Base-by-base conservation (phyloP, 108 stramenopile genomes). In the Stephanodiscus minutulus region DNA sequence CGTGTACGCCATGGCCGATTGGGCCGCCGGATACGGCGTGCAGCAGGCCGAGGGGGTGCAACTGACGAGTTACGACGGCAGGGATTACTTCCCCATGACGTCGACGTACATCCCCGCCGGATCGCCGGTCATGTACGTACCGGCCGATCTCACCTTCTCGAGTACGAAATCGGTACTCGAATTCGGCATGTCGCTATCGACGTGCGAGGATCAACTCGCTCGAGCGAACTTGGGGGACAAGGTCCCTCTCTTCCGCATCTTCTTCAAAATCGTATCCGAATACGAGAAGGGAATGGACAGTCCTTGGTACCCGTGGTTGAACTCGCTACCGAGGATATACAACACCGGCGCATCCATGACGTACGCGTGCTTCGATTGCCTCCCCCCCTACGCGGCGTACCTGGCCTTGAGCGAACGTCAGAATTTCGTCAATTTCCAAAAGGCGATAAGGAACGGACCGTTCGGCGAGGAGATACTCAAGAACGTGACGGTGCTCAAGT, bases 401-500 rank as follows among this genome's bases (percentile, higher is more conserved):
- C 77, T 82, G 37, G 76, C 82, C 5, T 28, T 77, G 3, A 48
- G 59, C 28, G 82, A 82, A 47, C 46, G 82, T 15, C 72, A 74
- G 28, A 82, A 77, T 29, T 76, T 70, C 36, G 82, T 78, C 53
- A 82, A 82, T 25, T 82, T 82, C 18, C 77, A 78, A 64, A 78
- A 79, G 62, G 82, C 77, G 22, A 57, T 69, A 12, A 57, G 69
- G 48, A 31, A 44, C 20, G 58, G 66, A 33, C 54, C 76, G 15
- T 57, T 88, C 33, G 60, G 44, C 13, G 72, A 86, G 41, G 77
- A 82, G 15, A 80, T 82, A 0, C 29, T 72, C 12, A 59, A 56
- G 18, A 82, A 88, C 46, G 74, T 76, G 10, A 58, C 68, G 27
- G 56, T 79, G 25, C 49, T 82, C 18, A 88, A 88, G 52, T 88